These are phyloP conservation scores for Dioszegia aurantiaca DNA, from an alignment of 768 basidiomycete species.

Conservation along the genomic window DNA sequence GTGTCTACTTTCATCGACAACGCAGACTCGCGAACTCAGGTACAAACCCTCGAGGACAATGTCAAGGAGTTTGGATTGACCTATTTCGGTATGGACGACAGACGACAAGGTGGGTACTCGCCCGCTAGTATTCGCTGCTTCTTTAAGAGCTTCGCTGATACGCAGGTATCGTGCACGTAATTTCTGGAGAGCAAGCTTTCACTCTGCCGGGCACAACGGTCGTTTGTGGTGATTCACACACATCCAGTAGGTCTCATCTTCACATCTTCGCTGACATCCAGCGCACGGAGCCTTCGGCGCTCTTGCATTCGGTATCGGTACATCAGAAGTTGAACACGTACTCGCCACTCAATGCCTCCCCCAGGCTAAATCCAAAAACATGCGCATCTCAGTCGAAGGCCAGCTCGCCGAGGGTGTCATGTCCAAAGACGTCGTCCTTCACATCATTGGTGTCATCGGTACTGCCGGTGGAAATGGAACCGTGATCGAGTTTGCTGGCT, in stretches of 20 bases:
- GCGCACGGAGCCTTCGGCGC: conserved; percentile 92
- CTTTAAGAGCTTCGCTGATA: neutral
- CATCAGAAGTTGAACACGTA: conserved; percentile 90
- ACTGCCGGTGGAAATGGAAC: conserved; percentile 91
- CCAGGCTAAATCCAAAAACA: conserved; percentile 85
- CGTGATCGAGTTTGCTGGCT: conserved; percentile 89
- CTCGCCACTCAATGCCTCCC: conserved; percentile 85
- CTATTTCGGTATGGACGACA: conserved; percentile 86
- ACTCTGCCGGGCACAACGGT: conserved; percentile 60
- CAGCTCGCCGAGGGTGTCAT: conserved; percentile 71
- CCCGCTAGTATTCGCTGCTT: too few relatives aligned
- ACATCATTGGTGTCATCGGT: conserved; percentile 86
- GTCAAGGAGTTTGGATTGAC: conserved; percentile 88
- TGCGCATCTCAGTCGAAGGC: conserved; percentile 85
- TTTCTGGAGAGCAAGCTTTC: conserved; percentile 91
- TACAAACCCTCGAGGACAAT: conserved; percentile 77
- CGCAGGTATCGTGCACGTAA: conserved; percentile 82
- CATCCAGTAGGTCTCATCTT: conserved; percentile 64
- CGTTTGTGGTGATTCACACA: conserved; percentile 91
- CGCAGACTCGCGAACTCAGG: conserved; percentile 81
- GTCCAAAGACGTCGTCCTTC: conserved; percentile 84
- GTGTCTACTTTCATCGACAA: conserved; percentile 74
- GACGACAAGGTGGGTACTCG: conserved; percentile 71
- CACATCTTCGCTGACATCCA: conserved; percentile 39
- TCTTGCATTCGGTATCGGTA: conserved; percentile 88